A percentile compares a stretch with the other conserved stretches of the same genome.
These are phyloP conservation scores for Antitrichia curtipendula DNA, from an alignment of 225 moss, liverwort and hornwort species.

Conservation along the genomic window DNA sequence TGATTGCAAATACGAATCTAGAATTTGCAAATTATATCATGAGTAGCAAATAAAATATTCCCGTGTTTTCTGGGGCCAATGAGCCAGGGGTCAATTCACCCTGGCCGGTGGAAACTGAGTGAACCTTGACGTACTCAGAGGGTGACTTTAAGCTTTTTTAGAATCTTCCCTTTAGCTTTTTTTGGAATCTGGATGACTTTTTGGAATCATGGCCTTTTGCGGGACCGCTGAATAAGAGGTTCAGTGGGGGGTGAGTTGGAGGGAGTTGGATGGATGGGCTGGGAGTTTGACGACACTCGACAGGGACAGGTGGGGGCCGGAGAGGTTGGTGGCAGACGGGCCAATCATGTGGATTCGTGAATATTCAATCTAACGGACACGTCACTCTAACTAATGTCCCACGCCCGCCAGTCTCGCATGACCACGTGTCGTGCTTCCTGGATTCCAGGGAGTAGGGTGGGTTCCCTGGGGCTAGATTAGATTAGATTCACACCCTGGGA, in stretches of 20 bases:
- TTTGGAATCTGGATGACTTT: too few species aligned
- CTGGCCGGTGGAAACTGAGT: not conserved
- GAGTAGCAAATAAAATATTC: too few species aligned
- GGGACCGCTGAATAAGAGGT: not conserved
- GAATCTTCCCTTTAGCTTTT: too few species aligned
- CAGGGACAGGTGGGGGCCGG: not conserved
- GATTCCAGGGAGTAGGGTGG: not conserved
- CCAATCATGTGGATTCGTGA: not conserved
- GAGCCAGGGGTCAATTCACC: too few species aligned
- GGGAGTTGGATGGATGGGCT: not conserved
- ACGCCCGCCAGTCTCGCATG: not conserved
- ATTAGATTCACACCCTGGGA: not conserved
- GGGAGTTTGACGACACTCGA: not conserved
- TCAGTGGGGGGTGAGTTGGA: not conserved
- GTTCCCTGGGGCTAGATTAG: too few species aligned
- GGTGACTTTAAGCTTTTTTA: too few species aligned
- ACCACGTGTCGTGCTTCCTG: not conserved
- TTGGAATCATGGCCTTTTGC: too few species aligned
- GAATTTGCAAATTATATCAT: too few species aligned
- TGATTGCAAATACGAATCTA: too few species aligned
- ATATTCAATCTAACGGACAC: constrained; percentile 4
- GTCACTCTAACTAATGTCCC: not conserved
- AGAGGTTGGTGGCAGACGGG: not conserved
- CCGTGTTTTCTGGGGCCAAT: too few species aligned
- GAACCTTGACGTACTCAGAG: not conserved